Percentiles rank a stretch among this genome's conserved stretches.
These are phyloP conservation scores for Aspergillus olivimuriae DNA, from an alignment of 495 filamentous ascomycete species.

Conservation along the genomic window DNA sequence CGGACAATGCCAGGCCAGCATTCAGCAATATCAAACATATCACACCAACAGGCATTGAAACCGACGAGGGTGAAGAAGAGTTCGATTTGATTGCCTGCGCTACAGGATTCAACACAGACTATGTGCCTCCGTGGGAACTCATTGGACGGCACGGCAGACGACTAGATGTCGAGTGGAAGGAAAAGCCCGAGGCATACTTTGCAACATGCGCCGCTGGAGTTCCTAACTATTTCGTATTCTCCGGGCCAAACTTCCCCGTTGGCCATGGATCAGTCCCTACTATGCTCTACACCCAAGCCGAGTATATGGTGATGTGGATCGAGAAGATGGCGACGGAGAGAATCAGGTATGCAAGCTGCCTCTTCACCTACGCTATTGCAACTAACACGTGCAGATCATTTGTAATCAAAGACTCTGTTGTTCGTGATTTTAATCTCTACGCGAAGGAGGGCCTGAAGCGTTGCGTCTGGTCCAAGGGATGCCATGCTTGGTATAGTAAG, in stretches of 20 bases:
- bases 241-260: slow-evolving; percentile 49
- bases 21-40: slow-evolving; percentile 40
- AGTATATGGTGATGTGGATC: slow-evolving; percentile 38
- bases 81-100: slow-evolving; percentile 45
- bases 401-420: slow-evolving; percentile 25
- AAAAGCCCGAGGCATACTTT: slow-evolving; percentile 31
- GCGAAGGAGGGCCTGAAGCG: slow-evolving; percentile 30
- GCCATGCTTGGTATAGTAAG: slow-evolving; percentile 40
- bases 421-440: slow-evolving; percentile 33
- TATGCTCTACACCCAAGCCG: slow-evolving; percentile 39
- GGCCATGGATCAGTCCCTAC: slow-evolving; percentile 47
- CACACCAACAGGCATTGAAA: slow-evolving; percentile 41
- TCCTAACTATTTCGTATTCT: slow-evolving; percentile 46
- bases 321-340: slow-evolving; percentile 36
- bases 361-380: neutral
- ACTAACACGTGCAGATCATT: slow-evolving; percentile 14
- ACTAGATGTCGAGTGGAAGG: slow-evolving; percentile 16
- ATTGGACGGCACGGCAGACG: slow-evolving; percentile 25
- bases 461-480: slow-evolving; percentile 37
- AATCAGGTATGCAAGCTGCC: slow-evolving; percentile 26
- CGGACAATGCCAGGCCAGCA: slow-evolving; percentile 41
- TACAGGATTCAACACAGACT: slow-evolving; percentile 42
- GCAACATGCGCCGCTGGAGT: slow-evolving; percentile 28
- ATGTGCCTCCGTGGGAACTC: slow-evolving; percentile 26
- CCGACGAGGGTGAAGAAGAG: slow-evolving; percentile 14